phyloP scores from a whole-genome alignment of 2,329 filamentous ascomycete genomes.

The Paramyrothecium roridum region DNA sequence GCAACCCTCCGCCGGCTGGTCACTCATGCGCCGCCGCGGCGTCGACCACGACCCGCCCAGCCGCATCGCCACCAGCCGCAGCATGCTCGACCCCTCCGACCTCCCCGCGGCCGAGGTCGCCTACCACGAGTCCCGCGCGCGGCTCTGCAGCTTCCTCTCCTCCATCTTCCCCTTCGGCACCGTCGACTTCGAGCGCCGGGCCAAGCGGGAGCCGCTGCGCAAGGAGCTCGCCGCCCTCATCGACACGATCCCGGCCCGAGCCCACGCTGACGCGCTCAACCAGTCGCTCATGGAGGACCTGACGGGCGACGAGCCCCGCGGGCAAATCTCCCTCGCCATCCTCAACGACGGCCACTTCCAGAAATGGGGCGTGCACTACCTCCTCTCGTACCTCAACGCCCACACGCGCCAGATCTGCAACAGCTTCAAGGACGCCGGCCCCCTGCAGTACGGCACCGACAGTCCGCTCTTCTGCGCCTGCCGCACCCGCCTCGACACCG shows the following conservation, averaged over 20 bases:
- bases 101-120: slow-evolving; percentile 33
- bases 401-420: slow-evolving; percentile 57
- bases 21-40: neutral
- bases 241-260: slow-evolving; percentile 27
- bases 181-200: slow-evolving; percentile 26
- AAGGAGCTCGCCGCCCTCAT: slow-evolving; percentile 27
- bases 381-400: slow-evolving; percentile 53
- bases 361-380: slow-evolving; percentile 57
- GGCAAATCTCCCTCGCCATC: slow-evolving; percentile 50
- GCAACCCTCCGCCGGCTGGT: neutral
- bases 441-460: slow-evolving; percentile 47
- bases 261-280: slow-evolving; percentile 36
- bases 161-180: slow-evolving; percentile 34
- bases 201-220: slow-evolving; percentile 5
- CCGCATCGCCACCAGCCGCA: slow-evolving; percentile 7
- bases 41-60: neutral
- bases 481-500: slow-evolving; percentile 43
- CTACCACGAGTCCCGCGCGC: slow-evolving; percentile 50
- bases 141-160: slow-evolving; percentile 47
- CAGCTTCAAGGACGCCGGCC: slow-evolving; percentile 59
- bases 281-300: slow-evolving; percentile 48
- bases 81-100: slow-evolving; percentile 12
- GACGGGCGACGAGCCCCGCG: slow-evolving; percentile 34
- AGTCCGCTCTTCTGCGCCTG: slow-evolving; percentile 51
- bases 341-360: slow-evolving; percentile 31